Conservation (phyloP, 441 rosid genomes). For the Jatropha podagrica region DNA sequence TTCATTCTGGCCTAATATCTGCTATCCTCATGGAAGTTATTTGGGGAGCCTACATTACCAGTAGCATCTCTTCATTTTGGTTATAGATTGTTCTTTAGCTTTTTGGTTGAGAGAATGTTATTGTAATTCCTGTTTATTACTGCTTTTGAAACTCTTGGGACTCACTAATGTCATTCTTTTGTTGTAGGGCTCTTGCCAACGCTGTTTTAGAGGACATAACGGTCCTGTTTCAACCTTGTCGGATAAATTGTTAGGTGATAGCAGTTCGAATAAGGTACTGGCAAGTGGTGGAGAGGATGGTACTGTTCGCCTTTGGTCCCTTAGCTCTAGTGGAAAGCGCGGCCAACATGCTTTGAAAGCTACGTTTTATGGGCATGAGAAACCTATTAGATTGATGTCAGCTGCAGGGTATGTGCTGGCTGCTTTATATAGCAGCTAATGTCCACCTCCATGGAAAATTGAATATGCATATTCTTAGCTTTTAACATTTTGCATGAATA, state of each 20-base stretch:
- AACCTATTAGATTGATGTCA: slow-evolving; percentile 51
- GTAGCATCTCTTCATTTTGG: slow-evolving; percentile 5
- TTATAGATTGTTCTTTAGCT: background rate
- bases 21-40: background rate
- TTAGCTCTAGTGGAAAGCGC: slow-evolving; percentile 50
- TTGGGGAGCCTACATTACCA: background rate
- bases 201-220: slow-evolving; percentile 58
- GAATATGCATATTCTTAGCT: background rate
- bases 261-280: slow-evolving; percentile 35
- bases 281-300: slow-evolving; percentile 81
- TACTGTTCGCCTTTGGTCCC: slow-evolving; percentile 72
- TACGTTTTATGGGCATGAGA: slow-evolving; percentile 64
- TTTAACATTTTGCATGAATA: slow-evolving; percentile 3
- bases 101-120: slow-evolving; percentile 11
- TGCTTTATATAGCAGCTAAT: slow-evolving; percentile 12
- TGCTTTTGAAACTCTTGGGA: slow-evolving; percentile 1
- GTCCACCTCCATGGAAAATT: slow-evolving; percentile 8
- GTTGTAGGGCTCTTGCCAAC: slow-evolving; percentile 53
- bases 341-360: slow-evolving; percentile 59
- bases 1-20: background rate
- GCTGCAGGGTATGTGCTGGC: slow-evolving; percentile 54
- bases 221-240: slow-evolving; percentile 61
- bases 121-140: background rate
- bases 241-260: slow-evolving; percentile 58
- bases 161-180: slow-evolving; percentile 16